These are phyloP conservation scores for Chlorella sorokiniana DNA, from an alignment of 139 green algal species.

Conservation along the genomic window DNA sequence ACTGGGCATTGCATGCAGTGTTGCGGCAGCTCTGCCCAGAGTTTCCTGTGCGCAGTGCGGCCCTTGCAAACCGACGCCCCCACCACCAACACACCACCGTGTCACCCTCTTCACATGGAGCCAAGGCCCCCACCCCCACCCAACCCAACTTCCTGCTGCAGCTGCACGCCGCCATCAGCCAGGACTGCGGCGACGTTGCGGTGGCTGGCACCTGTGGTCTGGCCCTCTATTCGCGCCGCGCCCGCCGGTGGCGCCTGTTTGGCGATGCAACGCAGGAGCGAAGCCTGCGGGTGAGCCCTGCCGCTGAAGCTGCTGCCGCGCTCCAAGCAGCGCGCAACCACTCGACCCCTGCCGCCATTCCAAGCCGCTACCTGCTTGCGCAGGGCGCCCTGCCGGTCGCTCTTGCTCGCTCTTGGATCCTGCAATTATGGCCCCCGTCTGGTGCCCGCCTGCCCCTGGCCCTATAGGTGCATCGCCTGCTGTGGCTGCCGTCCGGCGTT, in stretches of 20 bases:
- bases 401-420: background rate
- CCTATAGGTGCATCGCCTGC: slow-evolving; percentile 54
- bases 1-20: background rate
- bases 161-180: slow-evolving; percentile 56
- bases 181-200: slow-evolving; percentile 79
- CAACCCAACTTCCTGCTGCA: background rate
- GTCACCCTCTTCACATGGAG: background rate
- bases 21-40: background rate
- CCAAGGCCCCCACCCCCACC: background rate
- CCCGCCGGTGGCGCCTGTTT: slow-evolving; percentile 84
- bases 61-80: too few species aligned
- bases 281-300: slow-evolving; percentile 71
- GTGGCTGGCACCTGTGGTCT: slow-evolving; percentile 81
- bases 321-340: too few species aligned
- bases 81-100: too few species aligned
- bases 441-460: background rate
- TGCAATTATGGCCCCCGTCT: background rate
- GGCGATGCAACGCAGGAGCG: slow-evolving; percentile 92
- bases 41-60: too few species aligned
- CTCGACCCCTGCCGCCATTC: too few species aligned
- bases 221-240: slow-evolving; percentile 69
- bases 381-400: too few species aligned
- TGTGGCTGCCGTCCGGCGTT: slow-evolving; percentile 66
- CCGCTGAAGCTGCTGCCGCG: slow-evolving; percentile 21
- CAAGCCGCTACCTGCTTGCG: too few species aligned